Evolutionary conservation across 176 grass and related monocot genomes (phyloP).

Genomic region (Bothriochloa decipiens): DNA sequence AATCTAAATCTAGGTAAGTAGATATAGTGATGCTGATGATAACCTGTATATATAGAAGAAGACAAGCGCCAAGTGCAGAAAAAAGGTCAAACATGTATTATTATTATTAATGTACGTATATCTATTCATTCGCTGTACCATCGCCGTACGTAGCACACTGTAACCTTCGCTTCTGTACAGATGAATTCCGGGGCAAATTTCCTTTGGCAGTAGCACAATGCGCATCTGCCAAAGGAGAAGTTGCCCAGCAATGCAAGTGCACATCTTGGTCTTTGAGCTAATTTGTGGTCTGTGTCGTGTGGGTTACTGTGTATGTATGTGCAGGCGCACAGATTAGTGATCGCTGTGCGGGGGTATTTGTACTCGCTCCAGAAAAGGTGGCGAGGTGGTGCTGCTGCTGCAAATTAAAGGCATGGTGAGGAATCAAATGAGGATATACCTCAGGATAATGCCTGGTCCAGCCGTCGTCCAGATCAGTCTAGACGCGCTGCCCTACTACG

Average conservation of each 20-base stretch:
- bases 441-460: slow-evolving; percentile 27
- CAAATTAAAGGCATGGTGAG: neutral
- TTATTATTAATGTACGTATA: neutral
- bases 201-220: slow-evolving; percentile 39
- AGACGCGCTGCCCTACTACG: slow-evolving; percentile 4
- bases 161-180: slow-evolving; percentile 21
- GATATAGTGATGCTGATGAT: neutral
- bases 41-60: slow-evolving; percentile 4
- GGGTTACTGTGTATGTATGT: neutral
- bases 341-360: slow-evolving; percentile 31
- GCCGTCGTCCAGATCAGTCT: neutral
- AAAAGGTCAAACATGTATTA: slow-evolving; percentile 14
- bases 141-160: neutral
- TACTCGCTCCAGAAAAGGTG: slow-evolving; percentile 1
- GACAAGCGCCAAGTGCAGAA: slow-evolving; percentile 13
- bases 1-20: neutral
- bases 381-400: neutral
- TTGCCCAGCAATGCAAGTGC: slow-evolving; percentile 56
- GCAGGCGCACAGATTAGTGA: neutral
- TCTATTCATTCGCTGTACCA: neutral
- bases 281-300: neutral
- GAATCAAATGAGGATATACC: slow-evolving; percentile 34
- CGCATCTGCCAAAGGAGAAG: slow-evolving; percentile 49
- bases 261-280: slow-evolving; percentile 14
- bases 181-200: slow-evolving; percentile 62